Conservation (phyloP, 1,284 basidiomycete genomes). For the Naganishia sp. region DNA sequence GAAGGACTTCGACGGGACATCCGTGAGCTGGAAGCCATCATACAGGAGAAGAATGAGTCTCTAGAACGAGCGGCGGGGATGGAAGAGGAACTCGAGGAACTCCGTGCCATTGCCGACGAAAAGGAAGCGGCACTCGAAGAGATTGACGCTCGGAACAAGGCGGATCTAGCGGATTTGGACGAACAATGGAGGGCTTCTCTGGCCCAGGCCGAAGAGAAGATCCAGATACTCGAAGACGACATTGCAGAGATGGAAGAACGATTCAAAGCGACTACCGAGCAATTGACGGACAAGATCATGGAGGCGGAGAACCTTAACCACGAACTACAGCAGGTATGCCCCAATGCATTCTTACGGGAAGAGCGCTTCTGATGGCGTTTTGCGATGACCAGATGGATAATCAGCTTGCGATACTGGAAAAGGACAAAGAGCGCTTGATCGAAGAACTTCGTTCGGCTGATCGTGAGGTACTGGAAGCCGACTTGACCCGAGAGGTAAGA, state of each 20-base stretch:
- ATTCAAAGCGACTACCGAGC: neutral
- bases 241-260: constrained; percentile 23
- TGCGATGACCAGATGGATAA: constrained; percentile 11
- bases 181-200: constrained; percentile 14
- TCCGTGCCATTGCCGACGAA: constrained; percentile 13
- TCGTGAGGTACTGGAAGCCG: constrained; percentile 3
- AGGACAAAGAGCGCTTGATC: constrained; percentile 22
- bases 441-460: constrained; percentile 25
- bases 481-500: constrained; percentile 16
- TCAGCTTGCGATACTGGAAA: constrained; percentile 5
- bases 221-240: constrained; percentile 19
- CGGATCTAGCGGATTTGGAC: constrained; percentile 20
- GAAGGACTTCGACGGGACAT: constrained; percentile 47
- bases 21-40: constrained; percentile 49
- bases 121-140: constrained; percentile 28
- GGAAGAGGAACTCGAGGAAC: constrained; percentile 46
- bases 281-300: constrained; percentile 6
- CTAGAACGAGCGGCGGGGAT: constrained; percentile 49
- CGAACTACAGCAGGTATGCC: constrained; percentile 16
- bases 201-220: constrained; percentile 21
- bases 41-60: constrained; percentile 49
- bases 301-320: constrained; percentile 11
- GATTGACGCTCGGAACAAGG: constrained; percentile 1
- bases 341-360: neutral
- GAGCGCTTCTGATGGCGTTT: neutral